Conservation (phyloP, 495 filamentous ascomycete genomes). For the Xylaria flabelliformis region DNA sequence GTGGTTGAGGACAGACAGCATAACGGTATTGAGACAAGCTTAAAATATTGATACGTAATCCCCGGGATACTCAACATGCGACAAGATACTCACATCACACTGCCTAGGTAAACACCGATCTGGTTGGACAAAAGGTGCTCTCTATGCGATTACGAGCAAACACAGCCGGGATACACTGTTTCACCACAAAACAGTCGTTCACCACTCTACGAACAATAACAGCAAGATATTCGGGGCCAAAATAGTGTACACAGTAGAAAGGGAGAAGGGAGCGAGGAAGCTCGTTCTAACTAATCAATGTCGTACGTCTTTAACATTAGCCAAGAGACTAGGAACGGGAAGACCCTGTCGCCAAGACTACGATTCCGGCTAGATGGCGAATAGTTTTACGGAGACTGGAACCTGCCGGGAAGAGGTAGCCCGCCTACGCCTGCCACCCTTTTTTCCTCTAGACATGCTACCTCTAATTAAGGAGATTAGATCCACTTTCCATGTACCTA, state of each 20-base stretch:
- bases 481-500: no score
- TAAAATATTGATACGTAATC: slow-evolving; percentile 4
- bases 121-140: not conserved
- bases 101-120: not conserved
- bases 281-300: not conserved
- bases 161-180: not conserved
- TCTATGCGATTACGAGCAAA: slow-evolving; percentile 1
- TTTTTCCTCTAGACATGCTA: no score
- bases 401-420: not conserved
- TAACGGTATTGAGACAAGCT: slow-evolving; percentile 14
- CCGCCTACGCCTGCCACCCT: no score
- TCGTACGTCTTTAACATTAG: slow-evolving; percentile 2
- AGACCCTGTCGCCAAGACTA: slow-evolving; percentile 7
- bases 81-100: slow-evolving; percentile 6
- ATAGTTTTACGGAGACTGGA: not conserved
- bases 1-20: slow-evolving; percentile 25
- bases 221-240: not conserved
- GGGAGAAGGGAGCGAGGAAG: not conserved
- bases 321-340: slow-evolving; percentile 17
- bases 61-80: slow-evolving; percentile 1
- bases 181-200: not conserved
- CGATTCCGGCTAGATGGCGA: not conserved
- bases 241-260: not conserved
- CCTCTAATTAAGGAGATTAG: no score
- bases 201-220: not conserved